Evolutionary conservation across 2,329 filamentous ascomycete species (phyloP).

Genomic region (Scedosporium apiospermum): DNA sequence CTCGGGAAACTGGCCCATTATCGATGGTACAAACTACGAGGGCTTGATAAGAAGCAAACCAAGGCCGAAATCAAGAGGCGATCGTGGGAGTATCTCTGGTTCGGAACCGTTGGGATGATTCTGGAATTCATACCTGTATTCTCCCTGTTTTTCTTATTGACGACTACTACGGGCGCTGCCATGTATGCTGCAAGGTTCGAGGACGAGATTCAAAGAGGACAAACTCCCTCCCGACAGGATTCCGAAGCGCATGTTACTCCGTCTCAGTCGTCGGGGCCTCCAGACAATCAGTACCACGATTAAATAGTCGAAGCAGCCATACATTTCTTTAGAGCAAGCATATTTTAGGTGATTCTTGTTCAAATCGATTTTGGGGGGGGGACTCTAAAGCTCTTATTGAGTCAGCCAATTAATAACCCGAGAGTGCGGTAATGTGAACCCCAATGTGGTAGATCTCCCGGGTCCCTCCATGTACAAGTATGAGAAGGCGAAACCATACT

Average conservation of each 20-base stretch:
- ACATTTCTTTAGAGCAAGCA: too few relatives aligned
- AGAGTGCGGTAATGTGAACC: too few relatives aligned
- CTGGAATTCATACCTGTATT: slow-evolving; percentile 81
- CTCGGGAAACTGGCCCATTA: slow-evolving; percentile 85
- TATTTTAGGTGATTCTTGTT: too few relatives aligned
- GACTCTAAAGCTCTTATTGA: too few relatives aligned
- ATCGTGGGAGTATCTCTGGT: slow-evolving; percentile 84
- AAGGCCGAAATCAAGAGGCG: slow-evolving; percentile 59
- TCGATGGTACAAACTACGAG: slow-evolving; percentile 76
- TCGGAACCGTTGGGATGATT: slow-evolving; percentile 75
- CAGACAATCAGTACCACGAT: too few relatives aligned
- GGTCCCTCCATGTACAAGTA: too few relatives aligned
- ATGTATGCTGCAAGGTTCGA: slow-evolving; percentile 81
- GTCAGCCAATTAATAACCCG: too few relatives aligned
- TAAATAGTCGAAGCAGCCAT: too few relatives aligned
- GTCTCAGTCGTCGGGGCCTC: slow-evolving; percentile 5
- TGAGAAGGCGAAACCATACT: too few relatives aligned
- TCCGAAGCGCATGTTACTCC: neutral
- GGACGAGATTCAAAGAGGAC: slow-evolving; percentile 30
- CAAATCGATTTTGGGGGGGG: too few relatives aligned
- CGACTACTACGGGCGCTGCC: slow-evolving; percentile 73
- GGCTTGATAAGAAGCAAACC: slow-evolving; percentile 62
- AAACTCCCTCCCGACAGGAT: neutral
- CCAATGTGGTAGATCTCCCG: too few relatives aligned
- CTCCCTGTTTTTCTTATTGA: slow-evolving; percentile 91